Evolutionary conservation across 2,329 filamentous ascomycete species (phyloP), one percentile per base, ranked within the genome.

Genomic region (Calonectria pauciramosa): DNA sequence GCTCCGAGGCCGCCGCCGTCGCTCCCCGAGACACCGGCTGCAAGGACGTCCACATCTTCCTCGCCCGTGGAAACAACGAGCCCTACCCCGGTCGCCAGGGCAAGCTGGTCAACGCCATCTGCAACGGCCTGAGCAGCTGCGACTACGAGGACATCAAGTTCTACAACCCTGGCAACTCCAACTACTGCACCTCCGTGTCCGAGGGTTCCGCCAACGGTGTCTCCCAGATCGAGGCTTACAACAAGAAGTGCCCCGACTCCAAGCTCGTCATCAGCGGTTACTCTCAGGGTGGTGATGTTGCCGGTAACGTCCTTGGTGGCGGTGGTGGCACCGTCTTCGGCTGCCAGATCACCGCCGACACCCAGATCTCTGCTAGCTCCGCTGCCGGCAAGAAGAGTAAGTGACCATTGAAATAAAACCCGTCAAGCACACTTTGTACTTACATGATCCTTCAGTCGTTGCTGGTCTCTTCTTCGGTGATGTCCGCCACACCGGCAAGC

Each of bases 231-330:
- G 82, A 80, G 9, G 83, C 82, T 0, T 88, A 87, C 77, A 83
- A 83, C 76, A 78, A 83, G 76, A 79, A 80, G 20, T 88, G 86
- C 71, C 86, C 86, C 20, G 75, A 85, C 47, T 74, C 85, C 28
- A 86, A 84, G 73, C 82, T 88, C 16, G 85, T 87, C 9, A 67
- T 88, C 36, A 85, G 83, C 73, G 86, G 86, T 0, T 88, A 86
- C 75, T 86, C 84, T 2, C 84, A 88, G 73, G 86, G 86, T 60
- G 83, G 80, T 2, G 85, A 86, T 2, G 81, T 88, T 16, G 75
- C 85, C 81, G 84, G 54, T 30, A 85, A 85, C 73, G 80, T 86
- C 32, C 75, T 86, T 8, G 83, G 82, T 52, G 82, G 82, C 13
- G 83, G 83, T 14, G 84, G 83, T 8, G 70, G 70, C 23, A 60